Conservation (phyloP, 345 rosid genomes). For the Mercurialis annua region DNA sequence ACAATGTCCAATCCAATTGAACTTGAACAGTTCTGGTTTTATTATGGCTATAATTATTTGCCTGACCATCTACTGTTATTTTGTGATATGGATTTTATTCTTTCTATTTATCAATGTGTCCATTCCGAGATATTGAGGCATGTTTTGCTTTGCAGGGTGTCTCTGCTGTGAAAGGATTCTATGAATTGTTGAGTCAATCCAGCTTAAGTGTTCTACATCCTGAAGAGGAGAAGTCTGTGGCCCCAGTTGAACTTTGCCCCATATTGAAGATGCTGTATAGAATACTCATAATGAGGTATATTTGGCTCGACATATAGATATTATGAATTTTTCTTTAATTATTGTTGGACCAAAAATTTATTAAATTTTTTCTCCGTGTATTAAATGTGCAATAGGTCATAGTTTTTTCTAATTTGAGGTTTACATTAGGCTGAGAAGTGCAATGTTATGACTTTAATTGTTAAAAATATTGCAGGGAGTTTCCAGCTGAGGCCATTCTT, state of each 20-base stretch:
- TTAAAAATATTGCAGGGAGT: conserved; percentile 21
- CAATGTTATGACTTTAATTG: conserved; percentile 8
- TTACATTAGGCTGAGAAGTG: background rate
- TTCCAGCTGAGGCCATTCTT: conserved; percentile 25
- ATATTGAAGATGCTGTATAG: conserved; percentile 78
- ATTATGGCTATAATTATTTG: background rate
- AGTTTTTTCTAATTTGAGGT: background rate
- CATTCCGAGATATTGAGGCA: background rate
- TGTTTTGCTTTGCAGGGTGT: conserved; percentile 59
- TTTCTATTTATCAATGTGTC: background rate
- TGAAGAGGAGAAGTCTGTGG: conserved; percentile 73
- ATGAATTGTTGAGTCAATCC: conserved; percentile 75
- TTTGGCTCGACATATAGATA: background rate
- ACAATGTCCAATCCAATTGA: background rate
- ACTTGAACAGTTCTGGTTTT: background rate
- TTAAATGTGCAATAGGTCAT: too few species aligned
- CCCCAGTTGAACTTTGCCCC: conserved; percentile 90
- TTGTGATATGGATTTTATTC: background rate
- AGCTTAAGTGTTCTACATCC: conserved; percentile 69
- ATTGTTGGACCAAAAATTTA: background rate
- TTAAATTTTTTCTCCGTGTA: background rate
- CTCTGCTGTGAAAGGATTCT: conserved; percentile 91
- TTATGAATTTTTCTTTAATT: background rate
- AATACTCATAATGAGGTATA: conserved; percentile 33
- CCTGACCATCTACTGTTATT: background rate